Percentiles rank a stretch among this genome's conserved stretches.
phyloP scores from a whole-genome alignment of 164 flowering plant species.

The Vitis labrusca region DNA sequence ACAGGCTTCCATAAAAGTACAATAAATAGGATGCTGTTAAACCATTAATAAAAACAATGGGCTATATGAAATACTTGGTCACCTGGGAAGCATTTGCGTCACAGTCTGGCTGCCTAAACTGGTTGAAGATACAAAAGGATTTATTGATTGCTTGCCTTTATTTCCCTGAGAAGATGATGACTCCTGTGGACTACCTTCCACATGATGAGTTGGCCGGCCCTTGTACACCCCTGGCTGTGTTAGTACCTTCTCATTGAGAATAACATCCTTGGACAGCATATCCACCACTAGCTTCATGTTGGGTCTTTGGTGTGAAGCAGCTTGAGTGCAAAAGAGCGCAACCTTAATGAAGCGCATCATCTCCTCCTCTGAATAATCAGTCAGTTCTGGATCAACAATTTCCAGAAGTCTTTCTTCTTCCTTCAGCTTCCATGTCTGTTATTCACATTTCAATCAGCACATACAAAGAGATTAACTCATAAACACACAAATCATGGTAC shows the following conservation, averaged over 20 bases:
- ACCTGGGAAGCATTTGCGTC: slow-evolving; percentile 59
- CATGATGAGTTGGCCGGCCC: slow-evolving; percentile 9
- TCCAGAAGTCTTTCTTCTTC: slow-evolving; percentile 65
- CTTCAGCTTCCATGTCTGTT: slow-evolving; percentile 78
- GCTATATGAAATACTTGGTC: slow-evolving; percentile 15
- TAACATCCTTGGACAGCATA: slow-evolving; percentile 64
- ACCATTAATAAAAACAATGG: too few relatives aligned
- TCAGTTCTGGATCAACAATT: slow-evolving; percentile 65
- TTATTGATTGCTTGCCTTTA: slow-evolving; percentile 29
- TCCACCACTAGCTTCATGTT: slow-evolving; percentile 72
- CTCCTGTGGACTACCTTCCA: slow-evolving; percentile 21
- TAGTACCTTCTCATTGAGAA: slow-evolving; percentile 49
- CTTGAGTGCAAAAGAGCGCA: slow-evolving; percentile 85
- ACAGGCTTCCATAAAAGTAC: too few relatives aligned
- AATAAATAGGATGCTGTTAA: too few relatives aligned
- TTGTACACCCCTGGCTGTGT: slow-evolving; percentile 60
- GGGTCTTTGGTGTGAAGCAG: slow-evolving; percentile 61
- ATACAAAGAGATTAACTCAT: neutral
- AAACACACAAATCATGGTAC: neutral
- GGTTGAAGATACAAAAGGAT: slow-evolving; percentile 24
- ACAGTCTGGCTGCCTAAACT: slow-evolving; percentile 14
- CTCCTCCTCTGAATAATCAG: slow-evolving; percentile 51
- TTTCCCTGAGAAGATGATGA: slow-evolving; percentile 25
- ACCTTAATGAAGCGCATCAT: slow-evolving; percentile 67
- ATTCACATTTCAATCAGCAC: slow-evolving; percentile 6